phyloP scores from a whole-genome alignment of 2,329 filamentous ascomycete genomes.

The Claviceps spartinae region DNA sequence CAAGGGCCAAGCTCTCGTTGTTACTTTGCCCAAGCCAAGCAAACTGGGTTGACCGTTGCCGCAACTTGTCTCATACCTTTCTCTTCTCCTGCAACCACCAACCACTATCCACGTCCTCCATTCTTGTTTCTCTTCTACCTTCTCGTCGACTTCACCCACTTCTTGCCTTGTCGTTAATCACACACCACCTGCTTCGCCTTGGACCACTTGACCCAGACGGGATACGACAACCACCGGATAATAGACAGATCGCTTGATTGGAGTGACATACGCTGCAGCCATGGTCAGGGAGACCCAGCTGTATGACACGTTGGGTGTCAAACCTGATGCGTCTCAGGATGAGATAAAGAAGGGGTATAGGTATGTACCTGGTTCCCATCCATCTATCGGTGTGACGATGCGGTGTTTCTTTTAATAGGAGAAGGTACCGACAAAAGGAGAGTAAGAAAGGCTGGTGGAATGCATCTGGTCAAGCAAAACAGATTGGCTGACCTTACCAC shows the following conservation, averaged over 20 bases:
- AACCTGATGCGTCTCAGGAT: conserved; percentile 70
- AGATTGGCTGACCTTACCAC: conserved; percentile 6
- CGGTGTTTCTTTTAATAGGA: neutral
- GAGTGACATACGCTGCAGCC: conserved; percentile 17
- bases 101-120: too few species aligned
- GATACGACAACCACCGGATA: neutral
- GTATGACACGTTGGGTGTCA: conserved; percentile 74
- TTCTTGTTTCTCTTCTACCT: too few species aligned
- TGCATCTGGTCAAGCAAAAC: neutral
- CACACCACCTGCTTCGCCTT: neutral
- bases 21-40: neutral
- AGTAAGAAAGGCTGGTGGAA: too few species aligned
- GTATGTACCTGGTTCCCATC: conserved; percentile 28
- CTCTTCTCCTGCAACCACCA: too few species aligned
- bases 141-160: too few species aligned
- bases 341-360: conserved; percentile 96
- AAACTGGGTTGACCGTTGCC: too few species aligned
- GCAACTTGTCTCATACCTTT: too few species aligned
- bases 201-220: neutral
- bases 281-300: conserved; percentile 96
- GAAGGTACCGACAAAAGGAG: too few species aligned
- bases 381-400: too few species aligned
- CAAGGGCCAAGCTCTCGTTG: too few species aligned
- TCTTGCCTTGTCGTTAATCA: too few species aligned
- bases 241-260: neutral